Conservation (phyloP, 306 rosid genomes). For the Prinsepia uniflora region DNA sequence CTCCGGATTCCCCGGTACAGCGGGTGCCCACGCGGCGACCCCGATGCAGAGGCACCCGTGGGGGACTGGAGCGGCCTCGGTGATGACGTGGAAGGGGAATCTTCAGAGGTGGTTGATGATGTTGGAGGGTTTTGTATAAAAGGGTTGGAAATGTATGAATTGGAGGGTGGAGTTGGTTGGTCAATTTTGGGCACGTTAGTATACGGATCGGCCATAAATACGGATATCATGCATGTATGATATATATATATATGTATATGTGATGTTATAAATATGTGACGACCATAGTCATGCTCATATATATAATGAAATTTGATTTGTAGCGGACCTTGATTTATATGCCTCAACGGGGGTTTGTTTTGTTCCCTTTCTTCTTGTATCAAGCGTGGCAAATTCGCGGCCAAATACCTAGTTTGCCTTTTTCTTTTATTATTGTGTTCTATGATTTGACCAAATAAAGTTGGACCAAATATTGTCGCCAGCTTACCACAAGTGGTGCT, state of each 20-base stretch:
- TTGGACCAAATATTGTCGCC: not conserved
- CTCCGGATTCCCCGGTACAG: constrained; percentile 58
- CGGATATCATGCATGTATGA: not conserved
- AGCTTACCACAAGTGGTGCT: too few species aligned
- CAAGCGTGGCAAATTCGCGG: constrained; percentile 9
- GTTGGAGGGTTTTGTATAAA: not conserved
- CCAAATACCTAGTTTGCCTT: not conserved
- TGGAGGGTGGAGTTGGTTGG: not conserved
- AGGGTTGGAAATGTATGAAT: not conserved
- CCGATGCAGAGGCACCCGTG: constrained; percentile 17
- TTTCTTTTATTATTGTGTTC: not conserved
- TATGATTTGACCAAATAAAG: not conserved
- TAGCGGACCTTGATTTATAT: not conserved
- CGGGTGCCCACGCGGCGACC: constrained; percentile 25
- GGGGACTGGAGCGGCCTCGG: constrained; percentile 24
- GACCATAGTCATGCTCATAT: not conserved
- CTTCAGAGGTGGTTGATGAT: not conserved
- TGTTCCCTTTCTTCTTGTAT: not conserved
- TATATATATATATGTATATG: not conserved
- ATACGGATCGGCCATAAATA: constrained; percentile 2
- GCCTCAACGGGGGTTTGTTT: not conserved
- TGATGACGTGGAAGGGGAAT: not conserved
- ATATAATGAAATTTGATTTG: not conserved
- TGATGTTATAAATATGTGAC: not conserved
- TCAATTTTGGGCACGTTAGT: constrained; percentile 3